Base-by-base conservation (phyloP, 1,284 basidiomycete species). In the Lentinula novae-zelandiae region DNA sequence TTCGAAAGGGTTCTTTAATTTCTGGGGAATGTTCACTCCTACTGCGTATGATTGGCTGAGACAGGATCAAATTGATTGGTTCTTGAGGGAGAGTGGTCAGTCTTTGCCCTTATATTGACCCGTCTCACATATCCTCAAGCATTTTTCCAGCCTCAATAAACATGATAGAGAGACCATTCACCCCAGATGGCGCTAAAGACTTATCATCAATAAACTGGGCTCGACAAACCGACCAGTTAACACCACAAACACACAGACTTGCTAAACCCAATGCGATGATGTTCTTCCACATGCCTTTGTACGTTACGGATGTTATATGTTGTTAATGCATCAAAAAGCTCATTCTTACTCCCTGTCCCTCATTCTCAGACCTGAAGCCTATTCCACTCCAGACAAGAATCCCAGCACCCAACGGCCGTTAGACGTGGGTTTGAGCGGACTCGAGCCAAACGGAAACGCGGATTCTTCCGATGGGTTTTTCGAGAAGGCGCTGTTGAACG, bases 241-340 rank as follows among this genome's bases (percentile, higher is more conserved):
- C 82, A 1, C 83, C 87, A 0, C 73, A 74, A 31, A 77, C 72
- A 0, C 78, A 74, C 50, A 83, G 81, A 58, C 78, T 95, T 0
- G 92, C 90, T 3, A 96, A 95, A 72, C 94, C 94, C 1, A 96
- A 96, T 68, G 95, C 93, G 0, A 73, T 96, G 67, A 92, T 94
- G 89, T 96, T 95, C 77, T 96, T 96, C 85, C 95, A 97, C 68
- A 96, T 97, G 58, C 95, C 95, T 49, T 69, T 96, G 79, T 93
- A 73, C n/a, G 91, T 84, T 12, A 17, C 52, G 66, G 71, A 64
- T 46, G 44, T 36, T 27, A 13, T 63, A 12, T 62, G 31, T 62
- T n/a, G 58, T 20, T 48, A 4, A 40, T n/a, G 15, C 3, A 12
- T 38, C 3, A 27, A 34, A 0, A 44, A 40, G 20, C 2, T n/a